These are phyloP conservation scores for Fomitopsis serialis DNA, from an alignment of 768 basidiomycete species.

Conservation along the genomic window DNA sequence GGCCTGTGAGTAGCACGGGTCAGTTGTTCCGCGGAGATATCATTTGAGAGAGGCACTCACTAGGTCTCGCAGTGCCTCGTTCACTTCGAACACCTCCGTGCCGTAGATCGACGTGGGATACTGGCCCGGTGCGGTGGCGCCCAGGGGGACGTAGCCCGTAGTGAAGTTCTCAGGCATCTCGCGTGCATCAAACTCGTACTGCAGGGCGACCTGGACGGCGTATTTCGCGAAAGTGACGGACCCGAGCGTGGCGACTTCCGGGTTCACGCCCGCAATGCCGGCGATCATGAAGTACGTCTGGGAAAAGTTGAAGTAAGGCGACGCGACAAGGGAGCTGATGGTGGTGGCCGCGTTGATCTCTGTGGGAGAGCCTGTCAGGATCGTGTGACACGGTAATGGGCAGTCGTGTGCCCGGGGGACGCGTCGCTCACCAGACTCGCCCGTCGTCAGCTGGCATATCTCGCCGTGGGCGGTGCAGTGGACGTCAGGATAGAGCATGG, in stretches of 20 bases:
- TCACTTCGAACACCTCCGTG: slow-evolving; percentile 42
- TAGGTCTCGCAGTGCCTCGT: slow-evolving; percentile 31
- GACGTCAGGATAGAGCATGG: slow-evolving; percentile 31
- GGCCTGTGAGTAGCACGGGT: slow-evolving; percentile 5
- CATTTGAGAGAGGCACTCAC: neutral
- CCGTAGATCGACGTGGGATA: slow-evolving; percentile 29
- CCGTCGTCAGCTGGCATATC: slow-evolving; percentile 34
- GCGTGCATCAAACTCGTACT: slow-evolving; percentile 38
- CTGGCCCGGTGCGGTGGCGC: slow-evolving; percentile 22
- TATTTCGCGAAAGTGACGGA: slow-evolving; percentile 33
- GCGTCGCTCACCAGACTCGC: too few relatives aligned
- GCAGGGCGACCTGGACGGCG: slow-evolving; percentile 32
- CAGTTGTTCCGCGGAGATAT: neutral
- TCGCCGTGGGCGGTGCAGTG: slow-evolving; percentile 28
- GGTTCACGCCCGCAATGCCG: slow-evolving; percentile 37
- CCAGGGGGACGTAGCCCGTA: slow-evolving; percentile 33
- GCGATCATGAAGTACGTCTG: slow-evolving; percentile 37
- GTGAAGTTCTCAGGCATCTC: slow-evolving; percentile 32
- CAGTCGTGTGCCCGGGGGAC: too few relatives aligned
- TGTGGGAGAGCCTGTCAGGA: neutral
- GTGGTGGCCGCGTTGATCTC: slow-evolving; percentile 38
- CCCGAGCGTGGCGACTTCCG: slow-evolving; percentile 31
- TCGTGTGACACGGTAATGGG: neutral
- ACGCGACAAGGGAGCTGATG: slow-evolving; percentile 28
- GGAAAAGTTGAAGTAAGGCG: slow-evolving; percentile 30